phyloP scores from a whole-genome alignment of 1,284 basidiomycete genomes.

The Omphalotus olearius region DNA sequence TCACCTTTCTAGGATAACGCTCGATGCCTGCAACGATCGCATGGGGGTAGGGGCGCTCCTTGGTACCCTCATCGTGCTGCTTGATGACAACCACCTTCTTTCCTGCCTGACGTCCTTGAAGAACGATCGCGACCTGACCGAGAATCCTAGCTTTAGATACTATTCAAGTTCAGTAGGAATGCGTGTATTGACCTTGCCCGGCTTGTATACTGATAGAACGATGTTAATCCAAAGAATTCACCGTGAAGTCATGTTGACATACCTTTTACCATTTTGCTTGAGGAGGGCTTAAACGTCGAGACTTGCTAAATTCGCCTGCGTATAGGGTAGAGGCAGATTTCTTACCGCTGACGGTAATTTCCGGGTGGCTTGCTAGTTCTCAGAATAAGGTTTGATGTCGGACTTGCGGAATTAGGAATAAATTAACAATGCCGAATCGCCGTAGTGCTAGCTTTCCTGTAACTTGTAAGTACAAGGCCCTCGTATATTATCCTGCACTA shows the following conservation, averaged over 20 bases:
- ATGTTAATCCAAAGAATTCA: conserved; percentile 2
- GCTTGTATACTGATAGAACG: conserved; percentile 80
- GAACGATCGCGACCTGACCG: conserved; percentile 83
- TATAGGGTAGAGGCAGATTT: not conserved
- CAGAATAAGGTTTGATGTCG: conserved; percentile 26
- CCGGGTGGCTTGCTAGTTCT: conserved; percentile 39
- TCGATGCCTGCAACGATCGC: conserved; percentile 96
- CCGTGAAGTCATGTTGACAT: conserved; percentile 16
- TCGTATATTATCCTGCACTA: too few species aligned
- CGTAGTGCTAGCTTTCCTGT: too few species aligned
- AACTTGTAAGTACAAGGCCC: too few species aligned
- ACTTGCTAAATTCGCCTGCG: not conserved
- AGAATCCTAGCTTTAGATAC: not conserved
- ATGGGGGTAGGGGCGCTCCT: conserved; percentile 91
- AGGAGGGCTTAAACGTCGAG: conserved; percentile 20
- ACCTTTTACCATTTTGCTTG: conserved; percentile 65
- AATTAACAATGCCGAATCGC: too few species aligned
- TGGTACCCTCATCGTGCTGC: conserved; percentile 84
- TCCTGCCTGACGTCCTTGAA: conserved; percentile 94
- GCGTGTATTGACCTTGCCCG: conserved; percentile 78
- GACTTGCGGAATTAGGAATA: too few species aligned
- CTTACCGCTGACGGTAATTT: conserved; percentile 22
- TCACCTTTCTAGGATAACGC: conserved; percentile 94
- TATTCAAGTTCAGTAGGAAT: not conserved
- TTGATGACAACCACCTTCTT: conserved; percentile 92